A percentile compares a stretch with the other conserved stretches of the same genome.
These are phyloP conservation scores for Berberis thunbergii DNA, from an alignment of 164 flowering plant genomes.

Conservation along the genomic window DNA sequence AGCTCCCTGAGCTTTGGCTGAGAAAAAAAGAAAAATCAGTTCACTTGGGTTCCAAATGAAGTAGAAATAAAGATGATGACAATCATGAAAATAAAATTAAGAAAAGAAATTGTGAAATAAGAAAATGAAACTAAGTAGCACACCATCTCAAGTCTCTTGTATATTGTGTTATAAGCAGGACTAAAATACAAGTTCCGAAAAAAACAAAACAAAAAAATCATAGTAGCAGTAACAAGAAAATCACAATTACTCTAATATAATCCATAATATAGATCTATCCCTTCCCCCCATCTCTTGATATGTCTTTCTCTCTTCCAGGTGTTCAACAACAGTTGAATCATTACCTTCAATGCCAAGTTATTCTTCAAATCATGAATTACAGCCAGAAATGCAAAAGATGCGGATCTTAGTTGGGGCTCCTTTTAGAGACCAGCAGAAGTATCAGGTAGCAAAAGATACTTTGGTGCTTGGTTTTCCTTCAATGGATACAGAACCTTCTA, in stretches of 20 bases:
- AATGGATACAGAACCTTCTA: slow-evolving; percentile 29
- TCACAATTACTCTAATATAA: background rate
- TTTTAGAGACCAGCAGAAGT: slow-evolving; percentile 50
- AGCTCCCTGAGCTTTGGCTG: too few species aligned
- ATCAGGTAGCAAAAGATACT: slow-evolving; percentile 46
- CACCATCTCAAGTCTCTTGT: too few species aligned
- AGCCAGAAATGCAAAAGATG: slow-evolving; percentile 64
- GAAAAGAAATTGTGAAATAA: too few species aligned
- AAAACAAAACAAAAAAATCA: too few species aligned
- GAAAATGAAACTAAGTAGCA: too few species aligned
- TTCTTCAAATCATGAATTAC: slow-evolving; percentile 34
- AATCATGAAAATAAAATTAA: too few species aligned
- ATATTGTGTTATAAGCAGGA: too few species aligned
- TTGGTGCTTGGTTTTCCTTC: slow-evolving; percentile 46
- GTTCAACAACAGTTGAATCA: slow-evolving; percentile 80
- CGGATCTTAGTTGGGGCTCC: slow-evolving; percentile 76
- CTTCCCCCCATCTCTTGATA: background rate
- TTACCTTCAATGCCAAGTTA: slow-evolving; percentile 60
- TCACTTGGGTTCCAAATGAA: too few species aligned
- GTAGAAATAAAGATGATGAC: too few species aligned
- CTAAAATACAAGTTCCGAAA: too few species aligned
- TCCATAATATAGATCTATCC: background rate
- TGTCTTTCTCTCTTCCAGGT: slow-evolving; percentile 39
- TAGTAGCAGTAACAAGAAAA: too few species aligned
- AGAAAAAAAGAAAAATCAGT: too few species aligned